Conservation (phyloP, 1,284 basidiomycete genomes). For the Naganishia sp. region DNA sequence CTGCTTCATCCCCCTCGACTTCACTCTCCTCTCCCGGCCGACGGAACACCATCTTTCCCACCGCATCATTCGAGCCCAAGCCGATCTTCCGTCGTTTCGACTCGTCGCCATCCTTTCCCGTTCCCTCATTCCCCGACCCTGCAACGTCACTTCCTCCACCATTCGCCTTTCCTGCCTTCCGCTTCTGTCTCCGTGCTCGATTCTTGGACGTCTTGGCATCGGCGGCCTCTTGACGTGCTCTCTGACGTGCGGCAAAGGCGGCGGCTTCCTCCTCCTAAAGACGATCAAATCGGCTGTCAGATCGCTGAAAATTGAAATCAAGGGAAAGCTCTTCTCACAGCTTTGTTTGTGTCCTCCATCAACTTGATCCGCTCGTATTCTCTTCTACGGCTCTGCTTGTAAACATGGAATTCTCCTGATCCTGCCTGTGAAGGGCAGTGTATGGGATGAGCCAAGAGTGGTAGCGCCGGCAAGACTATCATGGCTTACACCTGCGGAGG, state of each 20-base stretch:
- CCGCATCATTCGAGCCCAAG: constrained; percentile 37
- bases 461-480: neutral
- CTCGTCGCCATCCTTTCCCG: constrained; percentile 25
- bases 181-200: constrained; percentile 83
- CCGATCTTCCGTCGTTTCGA: constrained; percentile 47
- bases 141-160: constrained; percentile 26
- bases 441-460: neutral
- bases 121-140: constrained; percentile 4
- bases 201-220: constrained; percentile 91
- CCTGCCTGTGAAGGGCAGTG: constrained; percentile 62
- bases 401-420: constrained; percentile 96
- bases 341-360: constrained; percentile 78
- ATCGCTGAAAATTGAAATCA: neutral
- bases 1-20: constrained; percentile 37
- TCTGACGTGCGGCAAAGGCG: constrained; percentile 69
- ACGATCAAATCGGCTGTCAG: neutral
- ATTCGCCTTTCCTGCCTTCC: constrained; percentile 59
- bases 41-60: constrained; percentile 40
- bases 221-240: constrained; percentile 64
- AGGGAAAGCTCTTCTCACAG: constrained; percentile 59
- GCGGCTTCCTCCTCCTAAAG: constrained; percentile 64
- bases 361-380: constrained; percentile 93
- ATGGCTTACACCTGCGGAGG: constrained; percentile 65
- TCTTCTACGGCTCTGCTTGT: constrained; percentile 88
- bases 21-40: constrained; percentile 42